Evolutionary conservation across 2,329 filamentous ascomycete genomes (phyloP), one percentile per base, ranked within the genome.

Genomic region (Hypoxylon rubiginosum): DNA sequence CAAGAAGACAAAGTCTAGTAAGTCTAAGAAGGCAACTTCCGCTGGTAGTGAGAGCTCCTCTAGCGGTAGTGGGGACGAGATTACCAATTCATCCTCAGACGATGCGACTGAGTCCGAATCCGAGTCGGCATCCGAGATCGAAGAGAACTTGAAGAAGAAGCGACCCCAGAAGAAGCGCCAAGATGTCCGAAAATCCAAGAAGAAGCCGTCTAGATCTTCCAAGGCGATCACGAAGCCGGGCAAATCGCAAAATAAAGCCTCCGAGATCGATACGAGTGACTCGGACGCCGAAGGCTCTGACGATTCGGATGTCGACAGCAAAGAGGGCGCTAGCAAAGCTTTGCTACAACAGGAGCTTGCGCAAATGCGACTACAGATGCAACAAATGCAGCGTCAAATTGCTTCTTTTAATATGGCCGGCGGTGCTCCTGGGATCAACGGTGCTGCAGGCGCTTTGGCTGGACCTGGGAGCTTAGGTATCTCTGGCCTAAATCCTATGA

Each of bases 91-190:
- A 30, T 69, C 72, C 19, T 70, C 66, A 17, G 69, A 71, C n/a
- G 72, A 73, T 15, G 69, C 69, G 1, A 73, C 69, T 5, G 73
- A 76, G n/a, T 74, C 74, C 3, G 71, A 74, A 26, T 71, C 72
- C 3, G 71, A 74, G 28, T 71, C 72, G 0, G 74, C 71, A 6
- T 73, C 66, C 7, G 69, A 70, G 0, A 57, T 62, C 3, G 71
- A 71, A 4, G 67, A 65, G 48, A 71, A 72, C 15, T 54, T 66
- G 26, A 73, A 72, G 59, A 78, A 75, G 62, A 77, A 75, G 64
- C 70, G 69, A 19, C 28, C 57, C 6, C 53, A 68, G 26, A 79
- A 77, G 70, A 79, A 76, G 58, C 76, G 74, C 1, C 72, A 72
- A 24, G 73, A 74, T 15, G n/a, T 61, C 5, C 71, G 71, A 10